These are phyloP conservation scores for Penicillium robsamsonii DNA, from an alignment of 495 filamentous ascomycete genomes.

Conservation along the genomic window DNA sequence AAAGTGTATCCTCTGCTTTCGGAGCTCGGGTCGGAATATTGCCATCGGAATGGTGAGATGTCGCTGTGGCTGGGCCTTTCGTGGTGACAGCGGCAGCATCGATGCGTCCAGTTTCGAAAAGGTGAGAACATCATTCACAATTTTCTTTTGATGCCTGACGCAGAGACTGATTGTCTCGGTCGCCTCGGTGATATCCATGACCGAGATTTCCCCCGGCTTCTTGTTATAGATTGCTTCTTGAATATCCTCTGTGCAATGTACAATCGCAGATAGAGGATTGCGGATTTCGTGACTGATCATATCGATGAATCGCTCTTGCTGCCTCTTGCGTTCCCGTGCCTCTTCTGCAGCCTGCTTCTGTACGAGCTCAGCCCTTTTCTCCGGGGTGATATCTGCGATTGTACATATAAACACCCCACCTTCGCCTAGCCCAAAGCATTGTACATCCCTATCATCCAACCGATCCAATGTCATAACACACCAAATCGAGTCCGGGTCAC, in stretches of 20 bases:
- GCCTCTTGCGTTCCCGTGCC: constrained; percentile 62
- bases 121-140: constrained; percentile 76
- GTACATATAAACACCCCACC: constrained; percentile 24
- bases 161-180: constrained; percentile 75
- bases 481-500: constrained; percentile 16
- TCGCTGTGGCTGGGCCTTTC: constrained; percentile 61
- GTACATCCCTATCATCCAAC: constrained; percentile 11
- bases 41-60: constrained; percentile 66
- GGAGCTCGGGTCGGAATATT: constrained; percentile 71
- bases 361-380: constrained; percentile 45
- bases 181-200: constrained; percentile 55
- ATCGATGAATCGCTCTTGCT: constrained; percentile 84
- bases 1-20: constrained; percentile 64
- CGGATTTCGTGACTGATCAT: constrained; percentile 87
- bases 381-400: constrained; percentile 42
- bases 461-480: constrained; percentile 18
- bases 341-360: constrained; percentile 63
- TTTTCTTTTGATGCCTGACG: constrained; percentile 74
- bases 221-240: constrained; percentile 19
- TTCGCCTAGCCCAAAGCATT: constrained; percentile 1
- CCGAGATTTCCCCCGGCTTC: constrained; percentile 6
- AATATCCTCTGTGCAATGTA: constrained; percentile 81
- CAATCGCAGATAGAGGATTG: constrained; percentile 76
- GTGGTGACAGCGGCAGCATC: constrained; percentile 65
- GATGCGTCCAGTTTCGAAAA: constrained; percentile 82